These are phyloP conservation scores for Diaporthe caulivora DNA, from an alignment of 2,329 filamentous ascomycete species.

Conservation along the genomic window DNA sequence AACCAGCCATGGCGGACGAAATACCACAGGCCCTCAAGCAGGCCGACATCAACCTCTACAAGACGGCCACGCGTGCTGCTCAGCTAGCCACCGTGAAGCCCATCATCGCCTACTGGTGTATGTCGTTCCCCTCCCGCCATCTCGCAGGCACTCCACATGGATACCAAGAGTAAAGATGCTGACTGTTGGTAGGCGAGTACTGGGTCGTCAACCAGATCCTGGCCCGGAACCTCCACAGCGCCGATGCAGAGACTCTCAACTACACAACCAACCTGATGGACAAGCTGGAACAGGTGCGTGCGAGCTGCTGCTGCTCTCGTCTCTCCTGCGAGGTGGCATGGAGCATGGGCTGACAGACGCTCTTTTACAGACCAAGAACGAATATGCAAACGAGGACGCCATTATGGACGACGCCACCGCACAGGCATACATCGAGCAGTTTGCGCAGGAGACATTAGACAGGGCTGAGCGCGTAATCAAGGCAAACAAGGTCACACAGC, in stretches of 20 bases:
- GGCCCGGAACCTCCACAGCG: slow-evolving; percentile 80
- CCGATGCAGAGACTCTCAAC: slow-evolving; percentile 80
- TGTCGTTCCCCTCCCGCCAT: slow-evolving; percentile 49
- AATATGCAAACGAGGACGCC: slow-evolving; percentile 83
- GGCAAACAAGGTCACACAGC: slow-evolving; percentile 86
- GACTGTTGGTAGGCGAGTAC: slow-evolving; percentile 75
- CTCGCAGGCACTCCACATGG: neutral
- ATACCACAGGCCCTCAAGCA: slow-evolving; percentile 81
- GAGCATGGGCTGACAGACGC: slow-evolving; percentile 28
- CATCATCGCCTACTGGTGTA: slow-evolving; percentile 95
- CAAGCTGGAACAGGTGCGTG: slow-evolving; percentile 80
- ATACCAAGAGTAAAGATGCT: neutral
- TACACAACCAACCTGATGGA: slow-evolving; percentile 92
- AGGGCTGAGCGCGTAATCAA: slow-evolving; percentile 86
- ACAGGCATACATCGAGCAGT: slow-evolving; percentile 94
- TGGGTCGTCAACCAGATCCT: slow-evolving; percentile 95
- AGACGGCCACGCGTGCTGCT: slow-evolving; percentile 84
- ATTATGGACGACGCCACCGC: slow-evolving; percentile 88
- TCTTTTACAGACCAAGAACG: slow-evolving; percentile 71
- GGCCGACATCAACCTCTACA: slow-evolving; percentile 77
- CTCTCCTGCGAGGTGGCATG: too few relatives aligned
- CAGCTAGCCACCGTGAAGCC: slow-evolving; percentile 90
- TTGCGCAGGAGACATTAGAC: slow-evolving; percentile 88
- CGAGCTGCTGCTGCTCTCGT: neutral
- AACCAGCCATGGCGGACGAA: slow-evolving; percentile 74